These are phyloP conservation scores for Suhomyces xylopsoci DNA, from an alignment of 805 yeast genomes.

Conservation along the genomic window DNA sequence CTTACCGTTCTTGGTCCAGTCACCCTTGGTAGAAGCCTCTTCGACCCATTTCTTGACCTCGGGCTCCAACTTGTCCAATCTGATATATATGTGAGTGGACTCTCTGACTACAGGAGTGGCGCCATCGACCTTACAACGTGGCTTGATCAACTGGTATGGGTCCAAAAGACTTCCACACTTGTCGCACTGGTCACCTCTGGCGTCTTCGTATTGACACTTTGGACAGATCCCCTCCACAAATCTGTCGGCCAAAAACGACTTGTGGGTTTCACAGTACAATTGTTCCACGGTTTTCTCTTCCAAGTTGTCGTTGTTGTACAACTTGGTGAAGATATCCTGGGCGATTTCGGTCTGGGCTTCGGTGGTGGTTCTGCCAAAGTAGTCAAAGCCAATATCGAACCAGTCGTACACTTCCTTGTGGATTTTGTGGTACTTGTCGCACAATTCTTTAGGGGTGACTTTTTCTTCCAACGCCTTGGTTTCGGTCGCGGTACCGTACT, in stretches of 20 bases:
- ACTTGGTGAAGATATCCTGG: conserved; percentile 81
- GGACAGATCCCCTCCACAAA: conserved; percentile 98
- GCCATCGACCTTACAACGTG: conserved; percentile 91
- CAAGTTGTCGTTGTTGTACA: conserved; percentile 71
- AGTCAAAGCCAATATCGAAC: conserved; percentile 93
- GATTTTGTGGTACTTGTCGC: conserved; percentile 84
- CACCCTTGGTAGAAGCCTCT: conserved; percentile 64
- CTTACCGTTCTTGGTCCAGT: conserved; percentile 89
- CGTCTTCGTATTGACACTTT: conserved; percentile 90
- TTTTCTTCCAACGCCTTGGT: conserved; percentile 96
- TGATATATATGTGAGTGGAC: conserved; percentile 82
- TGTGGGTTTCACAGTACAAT: conserved; percentile 85
- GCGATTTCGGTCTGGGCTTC: conserved; percentile 89
- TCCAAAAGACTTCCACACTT: conserved; percentile 86
- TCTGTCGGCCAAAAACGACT: conserved; percentile 92
- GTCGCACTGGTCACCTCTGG: conserved; percentile 99
- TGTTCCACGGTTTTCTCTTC: conserved; percentile 89
- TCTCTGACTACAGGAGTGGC: conserved; percentile 75
- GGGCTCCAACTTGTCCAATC: conserved; percentile 80
- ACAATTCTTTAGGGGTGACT: conserved; percentile 81
- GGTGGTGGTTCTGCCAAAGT: conserved; percentile 96
- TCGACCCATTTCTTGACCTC: conserved; percentile 70
- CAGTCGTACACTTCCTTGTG: conserved; percentile 92
- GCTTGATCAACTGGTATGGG: conserved; percentile 90
- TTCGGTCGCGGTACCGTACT: conserved; percentile 99